Evolutionary conservation across 164 flowering plant species (phyloP).

Genomic region (Macadamia tetraphylla): DNA sequence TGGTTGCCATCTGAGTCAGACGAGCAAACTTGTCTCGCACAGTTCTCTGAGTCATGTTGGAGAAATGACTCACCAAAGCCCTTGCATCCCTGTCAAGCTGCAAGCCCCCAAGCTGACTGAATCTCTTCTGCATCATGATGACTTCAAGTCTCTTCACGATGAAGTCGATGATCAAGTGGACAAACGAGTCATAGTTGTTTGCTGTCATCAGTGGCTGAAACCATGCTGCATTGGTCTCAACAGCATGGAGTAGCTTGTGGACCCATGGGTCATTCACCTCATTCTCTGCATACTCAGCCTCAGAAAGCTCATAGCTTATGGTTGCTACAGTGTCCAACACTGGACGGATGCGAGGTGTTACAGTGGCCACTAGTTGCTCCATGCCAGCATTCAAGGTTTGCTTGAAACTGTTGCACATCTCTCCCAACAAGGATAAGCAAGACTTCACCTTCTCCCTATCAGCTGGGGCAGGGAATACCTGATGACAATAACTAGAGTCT

Average conservation of each 20-base stretch:
- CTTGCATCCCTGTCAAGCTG: conserved; percentile 89
- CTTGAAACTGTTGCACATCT: conserved; percentile 74
- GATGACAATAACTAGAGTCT: conserved; percentile 7
- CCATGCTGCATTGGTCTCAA: conserved; percentile 82
- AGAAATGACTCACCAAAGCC: conserved; percentile 85
- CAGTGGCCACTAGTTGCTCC: conserved; percentile 77
- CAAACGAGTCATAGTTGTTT: conserved; percentile 72
- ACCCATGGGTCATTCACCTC: conserved; percentile 98
- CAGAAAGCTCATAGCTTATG: conserved; percentile 85
- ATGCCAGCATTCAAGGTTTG: conserved; percentile 63
- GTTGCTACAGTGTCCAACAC: conserved; percentile 74
- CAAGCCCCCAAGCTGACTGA: conserved; percentile 91
- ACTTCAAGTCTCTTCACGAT: conserved; percentile 91
- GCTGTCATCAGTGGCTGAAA: conserved; percentile 84
- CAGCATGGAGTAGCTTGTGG: conserved; percentile 86
- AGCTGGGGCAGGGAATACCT: conserved; percentile 84
- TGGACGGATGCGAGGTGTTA: conserved; percentile 80
- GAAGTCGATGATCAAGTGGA: conserved; percentile 78
- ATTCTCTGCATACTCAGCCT: conserved; percentile 88
- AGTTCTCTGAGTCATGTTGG: conserved; percentile 87
- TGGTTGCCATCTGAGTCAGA: conserved; percentile 94
- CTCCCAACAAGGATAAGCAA: conserved; percentile 79
- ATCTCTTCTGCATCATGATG: conserved; percentile 95
- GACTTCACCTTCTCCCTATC: conserved; percentile 87
- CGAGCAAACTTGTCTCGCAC: conserved; percentile 96